These are phyloP conservation scores for Rosa lucieae DNA, from an alignment of 306 rosid genomes.

Conservation along the genomic window DNA sequence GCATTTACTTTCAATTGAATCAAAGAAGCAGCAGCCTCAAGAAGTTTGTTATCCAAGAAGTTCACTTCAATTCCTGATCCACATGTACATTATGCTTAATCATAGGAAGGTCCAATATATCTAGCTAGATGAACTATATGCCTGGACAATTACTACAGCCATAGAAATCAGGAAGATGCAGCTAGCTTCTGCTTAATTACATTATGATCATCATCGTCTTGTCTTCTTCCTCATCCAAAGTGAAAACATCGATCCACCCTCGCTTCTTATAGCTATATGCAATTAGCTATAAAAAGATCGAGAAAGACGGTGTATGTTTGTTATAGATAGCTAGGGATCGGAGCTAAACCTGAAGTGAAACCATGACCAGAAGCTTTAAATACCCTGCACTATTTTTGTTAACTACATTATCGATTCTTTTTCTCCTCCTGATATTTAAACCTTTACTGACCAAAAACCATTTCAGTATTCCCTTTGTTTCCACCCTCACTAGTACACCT, in stretches of 20 bases:
- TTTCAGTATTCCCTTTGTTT: conserved; percentile 5
- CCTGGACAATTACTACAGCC: too few species aligned
- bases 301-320: neutral
- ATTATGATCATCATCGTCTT: neutral
- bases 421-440: conserved; percentile 16
- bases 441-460: conserved; percentile 9
- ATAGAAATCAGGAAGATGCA: neutral
- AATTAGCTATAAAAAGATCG: neutral
- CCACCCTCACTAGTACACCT: conserved; percentile 14
- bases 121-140: too few species aligned
- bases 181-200: neutral
- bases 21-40: neutral
- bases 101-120: neutral
- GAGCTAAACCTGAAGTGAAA: neutral
- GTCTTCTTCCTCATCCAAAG: neutral
- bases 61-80: neutral
- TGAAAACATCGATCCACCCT: neutral
- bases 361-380: conserved; percentile 23
- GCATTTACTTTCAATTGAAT: neutral
- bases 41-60: conserved; percentile 9
- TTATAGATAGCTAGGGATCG: neutral
- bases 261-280: neutral
- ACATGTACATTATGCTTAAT: too few species aligned
- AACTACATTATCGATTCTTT: conserved; percentile 1
- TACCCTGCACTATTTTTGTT: conserved; percentile 7